Conservation (phyloP, 768 basidiomycete genomes). For the Tricholomella constricta region DNA sequence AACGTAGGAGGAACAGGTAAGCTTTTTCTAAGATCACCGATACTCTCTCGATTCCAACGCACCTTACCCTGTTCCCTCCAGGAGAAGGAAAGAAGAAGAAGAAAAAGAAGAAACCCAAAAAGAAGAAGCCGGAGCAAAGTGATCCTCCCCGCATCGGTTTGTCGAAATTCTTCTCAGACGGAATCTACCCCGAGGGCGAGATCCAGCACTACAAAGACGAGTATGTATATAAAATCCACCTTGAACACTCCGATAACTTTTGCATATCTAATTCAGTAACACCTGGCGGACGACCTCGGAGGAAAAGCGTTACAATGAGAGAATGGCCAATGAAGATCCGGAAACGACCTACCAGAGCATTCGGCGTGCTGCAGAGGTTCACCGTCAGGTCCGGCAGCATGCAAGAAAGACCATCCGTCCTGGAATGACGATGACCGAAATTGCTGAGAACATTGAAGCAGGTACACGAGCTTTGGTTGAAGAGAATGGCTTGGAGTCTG, state of each 20-base stretch:
- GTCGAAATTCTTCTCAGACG: conserved; percentile 84
- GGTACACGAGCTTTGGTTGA: conserved; percentile 91
- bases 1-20: conserved; percentile 20
- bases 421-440: conserved; percentile 93
- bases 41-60: not conserved
- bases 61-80: conserved; percentile 13
- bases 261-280: conserved; percentile 55
- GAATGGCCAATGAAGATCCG: conserved; percentile 75
- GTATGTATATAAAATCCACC: conserved; percentile 48
- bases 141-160: conserved; percentile 91
- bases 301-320: conserved; percentile 86
- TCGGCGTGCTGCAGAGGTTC: conserved; percentile 92
- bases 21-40: not conserved
- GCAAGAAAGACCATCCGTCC: conserved; percentile 85
- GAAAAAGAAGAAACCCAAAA: conserved; percentile 93
- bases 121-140: conserved; percentile 80
- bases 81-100: conserved; percentile 80
- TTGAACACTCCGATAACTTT: conserved; percentile 1
- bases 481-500: conserved; percentile 81
- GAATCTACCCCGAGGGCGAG: conserved; percentile 91
- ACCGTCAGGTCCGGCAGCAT: conserved; percentile 85
- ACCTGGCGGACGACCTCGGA: conserved; percentile 87
- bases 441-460: conserved; percentile 91
- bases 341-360: conserved; percentile 87
- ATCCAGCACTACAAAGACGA: conserved; percentile 90